Evolutionary conservation across 441 rosid species (phyloP).

Genomic region (Syzygium malaccense): DNA sequence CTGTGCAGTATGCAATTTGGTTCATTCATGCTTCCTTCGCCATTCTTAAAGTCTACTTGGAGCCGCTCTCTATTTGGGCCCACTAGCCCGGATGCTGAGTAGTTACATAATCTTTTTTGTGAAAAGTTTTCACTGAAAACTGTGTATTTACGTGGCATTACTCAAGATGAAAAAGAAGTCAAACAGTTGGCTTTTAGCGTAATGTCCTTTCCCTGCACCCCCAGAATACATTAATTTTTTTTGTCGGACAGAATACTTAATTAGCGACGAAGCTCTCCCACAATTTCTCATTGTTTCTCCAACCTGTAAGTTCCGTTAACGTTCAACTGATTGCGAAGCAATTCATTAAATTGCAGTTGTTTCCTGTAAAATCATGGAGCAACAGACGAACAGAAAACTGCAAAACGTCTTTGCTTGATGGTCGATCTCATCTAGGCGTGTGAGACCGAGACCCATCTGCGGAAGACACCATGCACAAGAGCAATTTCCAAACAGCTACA

Average conservation of each 20-base stretch:
- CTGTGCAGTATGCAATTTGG: no score
- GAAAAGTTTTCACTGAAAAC: no score
- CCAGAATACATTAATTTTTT: no score
- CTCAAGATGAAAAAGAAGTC: neutral
- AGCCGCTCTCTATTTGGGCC: no score
- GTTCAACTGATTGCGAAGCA: neutral
- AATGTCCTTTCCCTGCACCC: neutral
- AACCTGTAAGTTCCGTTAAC: neutral
- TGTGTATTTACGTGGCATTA: neutral
- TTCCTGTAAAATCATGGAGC: neutral
- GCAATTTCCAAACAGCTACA: neutral
- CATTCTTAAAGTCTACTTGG: no score
- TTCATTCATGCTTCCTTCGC: no score
- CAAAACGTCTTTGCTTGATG: neutral
- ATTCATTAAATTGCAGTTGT: neutral
- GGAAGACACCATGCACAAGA: neutral
- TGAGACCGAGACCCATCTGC: neutral
- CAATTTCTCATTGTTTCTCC: neutral
- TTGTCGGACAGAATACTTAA: neutral
- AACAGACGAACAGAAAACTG: neutral
- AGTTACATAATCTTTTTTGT: no score
- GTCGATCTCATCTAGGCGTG: neutral
- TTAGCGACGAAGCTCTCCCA: neutral
- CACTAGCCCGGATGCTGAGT: no score
- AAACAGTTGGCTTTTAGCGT: neutral